Base-by-base conservation (phyloP, 2,329 filamentous ascomycete genomes). In the Stachybotrys echinatus region DNA sequence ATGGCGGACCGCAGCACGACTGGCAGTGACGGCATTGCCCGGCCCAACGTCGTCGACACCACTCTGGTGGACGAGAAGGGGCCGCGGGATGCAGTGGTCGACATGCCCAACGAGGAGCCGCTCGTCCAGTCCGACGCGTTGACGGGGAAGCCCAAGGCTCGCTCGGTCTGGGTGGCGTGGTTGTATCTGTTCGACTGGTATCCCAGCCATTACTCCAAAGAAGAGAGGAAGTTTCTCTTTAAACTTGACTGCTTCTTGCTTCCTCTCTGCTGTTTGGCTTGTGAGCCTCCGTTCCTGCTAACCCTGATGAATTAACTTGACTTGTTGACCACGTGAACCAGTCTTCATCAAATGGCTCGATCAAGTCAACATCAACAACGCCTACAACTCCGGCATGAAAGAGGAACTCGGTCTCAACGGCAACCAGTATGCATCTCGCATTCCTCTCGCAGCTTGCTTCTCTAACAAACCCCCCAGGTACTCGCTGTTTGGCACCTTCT, bases 311-410 rank as follows among this genome's bases (percentile, higher is more conserved):
- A n/a, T n/a, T n/a, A n/a, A n/a, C n/a, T n/a, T n/a, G n/a, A n/a
- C n/a, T n/a, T n/a, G n/a, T n/a, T n/a, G n/a, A n/a, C n/a, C n/a
- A n/a, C n/a, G n/a, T n/a, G n/a, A n/a, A 12, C 20, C 14, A 57
- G 55, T 52, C 47, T 57, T 58, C 37, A 59, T 66, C 47, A 69
- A 69, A 39, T 67, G 62, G 50, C 65, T 70, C 3, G 65, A 69
- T 31, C 49, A 53, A 47, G 52, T 53, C 45, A 66, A 64, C 46
- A 58, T 64, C 52, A 65, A 59, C 50, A 67, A 65, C 50, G 70
- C 69, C 7, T 72, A 71, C 43, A 64, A 68, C 17, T 66, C 63
- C 0, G 69, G 69, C 1, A 70, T 72, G 68, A 66, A 69, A n/a
- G 61, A 65, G 23, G 65, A 67, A 12, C 55, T 67, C 1, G 48